Evolutionary conservation across 176 grass and related monocot species (phyloP).

Genomic region (Oryza meridionalis): DNA sequence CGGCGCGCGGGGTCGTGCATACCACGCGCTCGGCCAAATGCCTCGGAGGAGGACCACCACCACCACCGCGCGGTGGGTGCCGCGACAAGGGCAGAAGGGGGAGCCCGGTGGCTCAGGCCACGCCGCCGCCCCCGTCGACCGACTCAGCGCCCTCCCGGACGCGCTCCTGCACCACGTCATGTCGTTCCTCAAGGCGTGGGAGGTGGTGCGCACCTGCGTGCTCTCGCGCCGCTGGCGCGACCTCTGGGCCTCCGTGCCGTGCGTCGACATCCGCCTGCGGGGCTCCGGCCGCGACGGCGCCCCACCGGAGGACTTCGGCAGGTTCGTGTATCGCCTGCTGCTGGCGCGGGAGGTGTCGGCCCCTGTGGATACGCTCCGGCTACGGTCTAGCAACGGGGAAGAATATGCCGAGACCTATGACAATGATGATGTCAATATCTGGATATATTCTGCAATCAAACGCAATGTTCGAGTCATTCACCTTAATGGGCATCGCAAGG

Average conservation of each 20-base stretch:
- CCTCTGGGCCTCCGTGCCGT: slow-evolving; percentile 38
- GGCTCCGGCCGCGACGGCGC: background rate
- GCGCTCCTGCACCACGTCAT: slow-evolving; percentile 39
- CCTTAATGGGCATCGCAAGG: slow-evolving; percentile 1
- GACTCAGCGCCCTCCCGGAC: slow-evolving; percentile 47
- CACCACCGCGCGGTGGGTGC: no score
- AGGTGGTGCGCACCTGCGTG: slow-evolving; percentile 49
- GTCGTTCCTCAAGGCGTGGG: slow-evolving; percentile 35
- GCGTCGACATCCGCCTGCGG: slow-evolving; percentile 3
- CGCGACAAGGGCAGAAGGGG: background rate
- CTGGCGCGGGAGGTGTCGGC: background rate
- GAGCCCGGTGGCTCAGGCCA: no score
- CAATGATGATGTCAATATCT: background rate
- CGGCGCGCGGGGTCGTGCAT: background rate
- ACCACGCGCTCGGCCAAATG: background rate
- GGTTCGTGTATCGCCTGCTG: slow-evolving; percentile 25
- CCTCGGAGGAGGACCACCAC: no score
- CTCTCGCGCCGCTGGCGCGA: slow-evolving; percentile 38
- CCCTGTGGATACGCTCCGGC: background rate
- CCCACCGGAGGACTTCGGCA: background rate
- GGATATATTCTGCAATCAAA: slow-evolving; percentile 19
- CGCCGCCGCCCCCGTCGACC: background rate
- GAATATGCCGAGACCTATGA: background rate
- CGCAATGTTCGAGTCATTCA: slow-evolving; percentile 18
- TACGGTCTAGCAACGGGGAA: background rate